Base-by-base conservation (phyloP, 176 grass and related monocot species). In the Cenchrus americanus region DNA sequence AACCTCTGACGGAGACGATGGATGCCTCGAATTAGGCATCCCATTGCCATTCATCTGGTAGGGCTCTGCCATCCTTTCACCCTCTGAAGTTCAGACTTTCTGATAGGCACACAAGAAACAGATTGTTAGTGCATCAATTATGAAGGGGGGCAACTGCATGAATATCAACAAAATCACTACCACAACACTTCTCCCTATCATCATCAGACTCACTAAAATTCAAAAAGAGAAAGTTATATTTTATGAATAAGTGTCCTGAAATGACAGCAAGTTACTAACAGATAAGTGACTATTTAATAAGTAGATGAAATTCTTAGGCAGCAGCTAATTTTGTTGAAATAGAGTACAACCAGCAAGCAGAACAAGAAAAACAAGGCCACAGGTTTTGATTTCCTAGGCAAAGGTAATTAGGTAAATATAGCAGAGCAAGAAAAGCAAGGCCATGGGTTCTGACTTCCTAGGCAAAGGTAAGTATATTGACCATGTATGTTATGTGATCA, bases 1-100 rank as follows among this genome's bases (percentile, higher is more conserved):
- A 9, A 99, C 87, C 81, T 92, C 66, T 0, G 89, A 93, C 0
- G 87, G 67, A 67, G 84, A 89, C 37, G 81, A 88, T 11, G 74
- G 80, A 30, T 94, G 87, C 71, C 86, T 85, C 62, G 79, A 61
- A 69, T 74, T 83, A 85, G 80, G 42, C 68, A 19, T 55, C 78
- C 85, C 90, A 3, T 86, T 92, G 66, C 88, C 61, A 48, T 90
- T 95, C 80, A 79, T 30, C 23, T 73, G 79, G 74, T 77, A 62
- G n/a, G 76, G 49, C 67, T 86, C 93, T 2, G 67, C 90, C 85
- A 95, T 92, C 54, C 84, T 70, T 71, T 32, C 69, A 40, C 44
- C 60, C 77, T 81, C 47, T 76, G 47, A 27, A 18, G 76, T 86
- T 90, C 76, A 84, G 72, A 87, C 62, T 69, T 47, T 37, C 93